phyloP scores from a whole-genome alignment of 2,329 filamentous ascomycete species.

The Colletotrichum trifolii region DNA sequence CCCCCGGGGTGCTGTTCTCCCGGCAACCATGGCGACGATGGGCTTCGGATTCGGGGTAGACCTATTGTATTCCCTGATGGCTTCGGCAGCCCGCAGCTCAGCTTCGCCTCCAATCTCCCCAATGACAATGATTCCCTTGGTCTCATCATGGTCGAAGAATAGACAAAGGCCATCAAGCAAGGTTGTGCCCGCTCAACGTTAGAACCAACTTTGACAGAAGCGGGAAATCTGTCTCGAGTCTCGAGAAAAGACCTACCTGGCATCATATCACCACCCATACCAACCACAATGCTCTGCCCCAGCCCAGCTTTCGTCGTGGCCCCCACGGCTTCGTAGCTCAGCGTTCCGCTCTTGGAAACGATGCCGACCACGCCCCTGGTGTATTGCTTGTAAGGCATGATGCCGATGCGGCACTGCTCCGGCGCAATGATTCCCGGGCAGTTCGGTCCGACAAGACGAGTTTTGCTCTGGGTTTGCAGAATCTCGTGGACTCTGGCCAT shows the following conservation, averaged over 20 bases:
- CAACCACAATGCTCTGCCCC: conserved; percentile 81
- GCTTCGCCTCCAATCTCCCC: conserved; percentile 78
- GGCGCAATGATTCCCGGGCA: conserved; percentile 84
- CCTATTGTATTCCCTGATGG: conserved; percentile 73
- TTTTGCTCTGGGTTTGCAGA: conserved; percentile 76
- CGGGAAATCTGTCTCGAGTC: not conserved
- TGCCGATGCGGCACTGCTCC: conserved; percentile 66
- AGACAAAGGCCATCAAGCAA: conserved; percentile 76
- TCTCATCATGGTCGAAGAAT: conserved; percentile 75
- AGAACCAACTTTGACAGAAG: conserved; percentile 26
- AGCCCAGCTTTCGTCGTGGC: conserved; percentile 79
- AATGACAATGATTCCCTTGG: conserved; percentile 77
- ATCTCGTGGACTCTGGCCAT: conserved; percentile 78
- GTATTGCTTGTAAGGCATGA: conserved; percentile 55
- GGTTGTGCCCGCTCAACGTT: conserved; percentile 59
- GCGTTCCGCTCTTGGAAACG: conserved; percentile 82
- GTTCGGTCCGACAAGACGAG: conserved; percentile 82
- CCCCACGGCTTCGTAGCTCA: conserved; percentile 84
- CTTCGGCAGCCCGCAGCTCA: conserved; percentile 77
- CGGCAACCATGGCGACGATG: conserved; percentile 72
- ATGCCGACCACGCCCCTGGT: conserved; percentile 75
- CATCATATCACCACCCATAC: conserved; percentile 81
- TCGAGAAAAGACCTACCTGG: conserved; percentile 57
- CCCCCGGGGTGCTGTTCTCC: conserved; percentile 68
- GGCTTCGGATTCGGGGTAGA: conserved; percentile 71